Percentiles rank a stretch among this genome's conserved stretches.
These are phyloP conservation scores for Gossypium thurberi DNA, from an alignment of 345 rosid genomes.

Conservation along the genomic window DNA sequence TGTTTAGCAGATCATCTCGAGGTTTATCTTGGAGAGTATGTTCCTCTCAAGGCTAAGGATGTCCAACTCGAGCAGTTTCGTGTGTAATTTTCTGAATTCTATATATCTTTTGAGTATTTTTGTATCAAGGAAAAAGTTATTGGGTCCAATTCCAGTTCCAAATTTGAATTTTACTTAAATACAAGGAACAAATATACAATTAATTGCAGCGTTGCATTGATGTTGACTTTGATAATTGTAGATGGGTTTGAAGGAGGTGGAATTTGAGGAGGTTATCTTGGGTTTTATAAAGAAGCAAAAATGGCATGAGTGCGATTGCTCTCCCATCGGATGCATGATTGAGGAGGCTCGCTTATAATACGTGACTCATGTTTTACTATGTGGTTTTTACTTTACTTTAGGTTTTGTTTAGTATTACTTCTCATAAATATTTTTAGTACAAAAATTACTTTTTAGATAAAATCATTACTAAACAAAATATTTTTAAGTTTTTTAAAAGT, in stretches of 20 bases:
- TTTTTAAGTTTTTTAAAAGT: too few relatives aligned
- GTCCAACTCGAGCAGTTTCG: slow-evolving; percentile 21
- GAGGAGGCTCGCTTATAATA: background rate
- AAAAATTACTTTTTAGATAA: too few relatives aligned
- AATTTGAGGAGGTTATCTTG: background rate
- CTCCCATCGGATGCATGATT: background rate
- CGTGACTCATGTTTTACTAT: too few relatives aligned
- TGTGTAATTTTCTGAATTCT: background rate
- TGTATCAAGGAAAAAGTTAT: background rate
- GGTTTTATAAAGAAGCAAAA: background rate
- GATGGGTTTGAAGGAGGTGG: background rate
- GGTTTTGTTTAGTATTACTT: too few relatives aligned
- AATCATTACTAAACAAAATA: accelerated
- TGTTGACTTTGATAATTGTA: background rate
- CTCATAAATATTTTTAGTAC: too few relatives aligned
- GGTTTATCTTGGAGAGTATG: slow-evolving; percentile 33
- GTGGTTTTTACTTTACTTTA: too few relatives aligned
- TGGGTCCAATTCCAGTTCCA: background rate
- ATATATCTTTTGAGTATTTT: background rate
- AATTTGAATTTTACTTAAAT: background rate
- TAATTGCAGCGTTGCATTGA: too few relatives aligned
- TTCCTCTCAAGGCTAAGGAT: slow-evolving; percentile 25
- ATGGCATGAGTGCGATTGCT: background rate
- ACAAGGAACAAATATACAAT: too few relatives aligned
- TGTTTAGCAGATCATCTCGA: slow-evolving; percentile 31